Percentiles rank a stretch among this genome's conserved stretches.
Conservation (phyloP, 2,329 filamentous ascomycete genomes). For the Aspergillus aculeatinus region DNA sequence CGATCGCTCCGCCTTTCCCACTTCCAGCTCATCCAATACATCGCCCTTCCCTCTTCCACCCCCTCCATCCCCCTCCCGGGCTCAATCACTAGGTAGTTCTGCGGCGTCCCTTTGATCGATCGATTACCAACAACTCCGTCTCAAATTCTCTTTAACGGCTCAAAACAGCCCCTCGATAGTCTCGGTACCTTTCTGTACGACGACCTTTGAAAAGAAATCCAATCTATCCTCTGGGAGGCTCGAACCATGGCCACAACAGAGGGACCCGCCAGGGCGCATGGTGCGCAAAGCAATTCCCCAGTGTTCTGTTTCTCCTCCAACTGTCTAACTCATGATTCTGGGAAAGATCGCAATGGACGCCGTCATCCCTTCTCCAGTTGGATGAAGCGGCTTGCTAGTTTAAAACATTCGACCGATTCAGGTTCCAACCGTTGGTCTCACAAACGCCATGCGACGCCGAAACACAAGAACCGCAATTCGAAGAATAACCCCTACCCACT, state of each 20-base stretch:
- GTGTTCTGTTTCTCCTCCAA: neutral
- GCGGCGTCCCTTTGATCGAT: neutral
- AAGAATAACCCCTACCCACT: constrained; percentile 91
- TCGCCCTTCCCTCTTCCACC: neutral
- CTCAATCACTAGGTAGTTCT: constrained; percentile 1
- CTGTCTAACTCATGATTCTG: constrained; percentile 9
- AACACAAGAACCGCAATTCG: constrained; percentile 58
- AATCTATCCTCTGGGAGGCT: constrained; percentile 5
- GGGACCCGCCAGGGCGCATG: constrained; percentile 44
- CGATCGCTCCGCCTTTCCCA: neutral
- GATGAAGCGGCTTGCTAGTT: constrained; percentile 89
- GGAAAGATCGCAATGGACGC: constrained; percentile 68
- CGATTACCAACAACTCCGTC: neutral
- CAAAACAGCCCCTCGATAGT: neutral
- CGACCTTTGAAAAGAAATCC: neutral
- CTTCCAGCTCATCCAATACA: neutral
- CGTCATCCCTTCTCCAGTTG: constrained; percentile 86
- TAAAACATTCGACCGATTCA: constrained; percentile 70
- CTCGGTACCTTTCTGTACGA: neutral
- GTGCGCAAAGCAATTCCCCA: constrained; percentile 32
- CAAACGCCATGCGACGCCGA: constrained; percentile 34
- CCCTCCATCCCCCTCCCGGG: neutral
- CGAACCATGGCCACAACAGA: constrained; percentile 34
- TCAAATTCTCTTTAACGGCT: neutral
- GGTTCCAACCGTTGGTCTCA: constrained; percentile 39